phyloP scores from a whole-genome alignment of 208 protist genomes.

The Wallacemonas sp. region DNA sequence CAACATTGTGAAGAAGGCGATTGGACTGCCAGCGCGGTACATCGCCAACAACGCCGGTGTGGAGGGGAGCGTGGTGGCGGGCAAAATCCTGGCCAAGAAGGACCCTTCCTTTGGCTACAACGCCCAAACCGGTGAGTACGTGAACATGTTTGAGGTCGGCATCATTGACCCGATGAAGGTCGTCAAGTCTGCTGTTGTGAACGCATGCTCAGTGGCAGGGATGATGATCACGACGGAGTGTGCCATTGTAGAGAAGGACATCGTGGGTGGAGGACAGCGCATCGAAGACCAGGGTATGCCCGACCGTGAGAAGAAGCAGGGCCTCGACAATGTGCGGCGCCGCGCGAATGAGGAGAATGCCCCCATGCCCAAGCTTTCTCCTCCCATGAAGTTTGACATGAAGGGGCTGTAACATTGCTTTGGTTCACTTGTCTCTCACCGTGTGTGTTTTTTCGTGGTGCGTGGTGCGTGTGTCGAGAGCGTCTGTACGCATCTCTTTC shows the following conservation, averaged over 20 bases:
- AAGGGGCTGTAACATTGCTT: conserved; percentile 56
- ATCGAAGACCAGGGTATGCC: conserved; percentile 82
- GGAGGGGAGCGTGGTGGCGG: conserved; percentile 97
- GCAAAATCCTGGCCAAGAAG: conserved; percentile 92
- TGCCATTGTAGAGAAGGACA: conserved; percentile 92
- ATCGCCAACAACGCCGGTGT: conserved; percentile 98
- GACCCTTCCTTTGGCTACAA: conserved; percentile 95
- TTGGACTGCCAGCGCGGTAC: conserved; percentile 81
- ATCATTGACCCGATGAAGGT: conserved; percentile 99
- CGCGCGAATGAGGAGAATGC: conserved; percentile 79
- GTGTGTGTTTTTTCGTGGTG: too few species aligned
- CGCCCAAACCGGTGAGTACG: conserved; percentile 94
- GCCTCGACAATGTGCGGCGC: conserved; percentile 63
- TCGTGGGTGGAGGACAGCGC: conserved; percentile 38
- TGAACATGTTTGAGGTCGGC: conserved; percentile 98
- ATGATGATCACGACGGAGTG: conserved; percentile 99
- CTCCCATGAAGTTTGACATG: conserved; percentile 89
- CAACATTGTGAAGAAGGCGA: conserved; percentile 79
- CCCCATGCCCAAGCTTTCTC: conserved; percentile 80
- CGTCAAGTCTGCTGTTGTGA: conserved; percentile 97
- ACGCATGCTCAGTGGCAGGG: conserved; percentile 97
- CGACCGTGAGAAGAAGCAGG: conserved; percentile 79
- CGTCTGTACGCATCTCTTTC: too few species aligned
- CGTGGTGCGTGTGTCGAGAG: too few species aligned
- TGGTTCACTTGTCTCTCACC: background rate